Evolutionary conservation across 2,329 filamentous ascomycete species (phyloP).

Genomic region (Ascochyta rabiei): DNA sequence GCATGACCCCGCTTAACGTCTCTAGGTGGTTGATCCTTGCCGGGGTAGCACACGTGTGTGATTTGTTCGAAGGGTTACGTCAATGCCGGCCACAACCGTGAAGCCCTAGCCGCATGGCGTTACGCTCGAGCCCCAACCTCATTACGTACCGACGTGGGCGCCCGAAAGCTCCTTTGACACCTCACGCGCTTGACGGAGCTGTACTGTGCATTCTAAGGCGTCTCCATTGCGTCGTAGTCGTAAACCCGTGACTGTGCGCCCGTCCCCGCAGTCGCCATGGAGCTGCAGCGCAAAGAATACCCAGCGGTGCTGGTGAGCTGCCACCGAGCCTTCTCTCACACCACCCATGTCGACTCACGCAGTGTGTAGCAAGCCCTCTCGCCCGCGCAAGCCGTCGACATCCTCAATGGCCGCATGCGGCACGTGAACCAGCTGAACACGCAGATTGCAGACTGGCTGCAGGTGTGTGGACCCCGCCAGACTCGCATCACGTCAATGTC

Average conservation of each 20-base stretch:
- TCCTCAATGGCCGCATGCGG: conserved; percentile 85
- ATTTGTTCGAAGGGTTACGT: conserved; percentile 18
- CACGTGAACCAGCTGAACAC: conserved; percentile 84
- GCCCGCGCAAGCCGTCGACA: conserved; percentile 78
- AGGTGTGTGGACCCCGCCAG: conserved; percentile 64
- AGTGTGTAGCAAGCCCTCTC: conserved; percentile 73
- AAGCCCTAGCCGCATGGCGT: conserved; percentile 9
- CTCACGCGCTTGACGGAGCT: conserved; percentile 29
- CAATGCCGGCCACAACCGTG: conserved; percentile 27
- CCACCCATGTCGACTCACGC: conserved; percentile 38
- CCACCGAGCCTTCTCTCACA: conserved; percentile 21
- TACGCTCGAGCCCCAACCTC: conserved; percentile 12
- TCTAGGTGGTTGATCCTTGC: conserved; percentile 8
- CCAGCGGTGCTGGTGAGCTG: conserved; percentile 83
- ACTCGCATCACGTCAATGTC: conserved; percentile 6
- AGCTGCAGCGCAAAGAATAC: conserved; percentile 86
- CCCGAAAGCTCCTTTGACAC: conserved; percentile 40
- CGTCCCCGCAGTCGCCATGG: conserved; percentile 48
- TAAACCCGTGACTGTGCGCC: conserved; percentile 36
- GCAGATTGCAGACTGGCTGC: conserved; percentile 95
- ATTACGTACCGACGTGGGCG: conserved; percentile 20
- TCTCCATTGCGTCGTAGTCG: not conserved
- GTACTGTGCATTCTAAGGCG: conserved; percentile 7
- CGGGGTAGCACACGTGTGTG: conserved; percentile 8
- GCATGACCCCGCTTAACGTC: conserved; percentile 2